These are phyloP conservation scores for Trichophyton benhamiae DNA, from an alignment of 2,329 filamentous ascomycete species.

Conservation along the genomic window DNA sequence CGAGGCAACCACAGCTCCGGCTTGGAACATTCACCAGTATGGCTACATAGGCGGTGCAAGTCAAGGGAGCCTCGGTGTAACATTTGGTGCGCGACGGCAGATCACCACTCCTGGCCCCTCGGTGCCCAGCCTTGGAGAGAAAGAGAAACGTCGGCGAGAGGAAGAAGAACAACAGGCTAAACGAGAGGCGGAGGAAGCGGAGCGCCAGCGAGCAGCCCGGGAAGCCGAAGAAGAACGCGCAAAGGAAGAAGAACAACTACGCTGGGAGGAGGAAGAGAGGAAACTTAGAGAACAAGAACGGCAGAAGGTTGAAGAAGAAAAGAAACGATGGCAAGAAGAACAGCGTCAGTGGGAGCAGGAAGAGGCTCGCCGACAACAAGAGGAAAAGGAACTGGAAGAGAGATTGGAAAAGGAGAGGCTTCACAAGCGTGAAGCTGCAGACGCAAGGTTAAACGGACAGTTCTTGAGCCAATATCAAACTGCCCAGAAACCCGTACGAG, in stretches of 20 bases:
- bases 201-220: conserved; percentile 37
- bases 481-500: conserved; percentile 42
- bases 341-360: conserved; percentile 61
- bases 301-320: conserved; percentile 35
- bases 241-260: conserved; percentile 34
- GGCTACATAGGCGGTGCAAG: conserved; percentile 96
- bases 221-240: conserved; percentile 39
- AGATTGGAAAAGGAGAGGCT: conserved; percentile 55
- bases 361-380: conserved; percentile 56
- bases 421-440: conserved; percentile 47
- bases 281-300: conserved; percentile 41
- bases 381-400: conserved; percentile 62
- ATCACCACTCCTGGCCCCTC: conserved; percentile 72
- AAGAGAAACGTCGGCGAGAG: conserved; percentile 56
- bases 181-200: conserved; percentile 41
- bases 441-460: conserved; percentile 64
- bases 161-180: conserved; percentile 43
- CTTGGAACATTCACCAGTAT: conserved; percentile 98
- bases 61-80: conserved; percentile 86
- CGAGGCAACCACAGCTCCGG: conserved; percentile 67
- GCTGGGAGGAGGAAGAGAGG: conserved; percentile 37
- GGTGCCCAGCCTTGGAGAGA: conserved; percentile 73
- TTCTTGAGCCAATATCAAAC: conserved; percentile 78
- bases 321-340: conserved; percentile 39
- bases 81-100: conserved; percentile 81